Base-by-base conservation (phyloP, 2,329 filamentous ascomycete genomes). In the Arthrobotrys conoides region DNA sequence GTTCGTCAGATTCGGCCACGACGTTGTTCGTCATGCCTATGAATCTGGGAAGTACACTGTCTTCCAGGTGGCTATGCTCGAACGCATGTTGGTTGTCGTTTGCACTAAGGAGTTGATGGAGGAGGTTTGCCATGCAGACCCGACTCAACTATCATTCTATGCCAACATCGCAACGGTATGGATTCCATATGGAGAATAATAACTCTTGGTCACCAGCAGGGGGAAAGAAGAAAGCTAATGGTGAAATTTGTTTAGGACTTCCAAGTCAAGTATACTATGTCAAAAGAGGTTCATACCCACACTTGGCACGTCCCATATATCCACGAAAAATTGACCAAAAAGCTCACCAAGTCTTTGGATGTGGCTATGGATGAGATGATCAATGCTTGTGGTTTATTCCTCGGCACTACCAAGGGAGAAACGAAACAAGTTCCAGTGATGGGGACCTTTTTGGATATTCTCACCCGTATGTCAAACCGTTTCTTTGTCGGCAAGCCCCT, bases 181-280 rank as follows among this genome's bases (percentile, higher is more conserved):
- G 30, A 16, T 18, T n/a, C 14, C 5, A 41, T 41, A 1, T 41
- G 12, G 12, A 16, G 36, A 38, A 38, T n/a, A 30, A 6, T 51
- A 33, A 36, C 36, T 5, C 30, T 33, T 18, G 48, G 12, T 20
- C 5, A 5, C 27, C 16, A 33, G 18, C n/a, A 36, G 20, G 16
- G 0, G 9, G 27, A 38, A 14, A 14, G 18, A 16, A 12, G 14
- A 51, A 24, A 49, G 5, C 20, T 61, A 61, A 61, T n/a, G 3
- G 27, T n/a, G n/a, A n/a, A n/a, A 48, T 14, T 22, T 51, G 8
- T 59, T 20, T 55, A 79, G 76, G 76, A 79, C 30, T 79, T 79
- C 46, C 76, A 79, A 67, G 71, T 79, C 41, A 51, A 38, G 14
- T 79, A 79, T 36, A 79, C 76, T 2, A 79, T 79, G 70, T 75